phyloP scores from a whole-genome alignment of 176 grass and related monocot species.

The Dendrocalamus sinicus region DNA sequence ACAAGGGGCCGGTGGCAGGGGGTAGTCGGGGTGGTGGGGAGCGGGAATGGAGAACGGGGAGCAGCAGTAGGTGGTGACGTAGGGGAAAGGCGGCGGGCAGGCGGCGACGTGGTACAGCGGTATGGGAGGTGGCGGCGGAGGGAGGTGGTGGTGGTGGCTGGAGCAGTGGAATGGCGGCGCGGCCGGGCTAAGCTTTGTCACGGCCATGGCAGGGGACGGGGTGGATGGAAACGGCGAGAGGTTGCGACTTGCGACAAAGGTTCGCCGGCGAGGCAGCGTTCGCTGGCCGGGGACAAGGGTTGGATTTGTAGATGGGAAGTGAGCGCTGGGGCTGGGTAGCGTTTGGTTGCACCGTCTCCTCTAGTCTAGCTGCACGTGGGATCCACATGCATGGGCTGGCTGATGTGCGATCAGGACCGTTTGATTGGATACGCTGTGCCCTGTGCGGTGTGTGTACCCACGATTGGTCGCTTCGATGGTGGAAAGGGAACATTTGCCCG shows the following conservation, averaged over 20 bases:
- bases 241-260: neutral
- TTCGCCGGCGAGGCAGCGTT: slow-evolving; percentile 2
- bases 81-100: neutral
- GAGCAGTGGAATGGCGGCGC: slow-evolving; percentile 47
- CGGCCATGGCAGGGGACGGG: slow-evolving; percentile 9
- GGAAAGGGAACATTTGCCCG: neutral
- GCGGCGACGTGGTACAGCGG: neutral
- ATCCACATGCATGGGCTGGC: neutral
- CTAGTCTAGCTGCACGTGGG: slow-evolving; percentile 8
- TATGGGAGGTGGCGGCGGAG: slow-evolving; percentile 13
- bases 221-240: neutral
- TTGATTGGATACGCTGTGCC: neutral
- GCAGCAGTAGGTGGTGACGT: slow-evolving; percentile 12
- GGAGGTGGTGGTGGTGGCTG: neutral
- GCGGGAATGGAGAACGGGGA: neutral
- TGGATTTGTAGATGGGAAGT: slow-evolving; percentile 30
- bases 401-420: neutral
- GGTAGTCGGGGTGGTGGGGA: neutral
- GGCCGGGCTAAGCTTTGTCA: slow-evolving; percentile 51
- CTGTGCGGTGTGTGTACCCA: no score
- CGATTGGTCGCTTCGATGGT: no score
- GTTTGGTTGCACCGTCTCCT: neutral
- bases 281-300: neutral
- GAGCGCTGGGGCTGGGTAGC: no score
- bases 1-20: neutral